Conservation (phyloP, 2,329 filamentous ascomycete genomes). For the Aspergillus ustus region DNA sequence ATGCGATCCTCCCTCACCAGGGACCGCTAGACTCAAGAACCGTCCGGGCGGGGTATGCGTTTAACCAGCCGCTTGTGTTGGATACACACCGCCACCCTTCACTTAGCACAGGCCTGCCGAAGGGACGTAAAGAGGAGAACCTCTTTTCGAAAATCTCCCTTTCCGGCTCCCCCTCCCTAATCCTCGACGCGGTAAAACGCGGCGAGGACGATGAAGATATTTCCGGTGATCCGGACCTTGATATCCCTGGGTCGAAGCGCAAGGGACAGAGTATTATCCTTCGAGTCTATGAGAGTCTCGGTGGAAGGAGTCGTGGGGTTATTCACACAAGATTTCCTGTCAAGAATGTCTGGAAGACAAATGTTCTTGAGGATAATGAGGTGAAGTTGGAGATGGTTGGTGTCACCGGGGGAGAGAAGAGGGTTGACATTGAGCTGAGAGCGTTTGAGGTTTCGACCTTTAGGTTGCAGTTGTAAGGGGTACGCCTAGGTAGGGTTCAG, state of each 20-base stretch:
- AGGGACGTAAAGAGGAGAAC: conserved; percentile 13
- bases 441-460: conserved; percentile 88
- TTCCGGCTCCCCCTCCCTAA: conserved; percentile 67
- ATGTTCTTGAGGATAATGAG: conserved; percentile 84
- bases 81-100: conserved; percentile 43
- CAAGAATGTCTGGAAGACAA: conserved; percentile 79
- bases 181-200: conserved; percentile 90
- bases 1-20: conserved; percentile 85
- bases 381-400: conserved; percentile 64
- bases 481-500: background rate
- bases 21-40: conserved; percentile 74
- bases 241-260: conserved; percentile 60
- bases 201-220: conserved; percentile 84
- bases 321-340: conserved; percentile 72
- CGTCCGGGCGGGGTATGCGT: conserved; percentile 82
- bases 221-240: conserved; percentile 48
- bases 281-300: conserved; percentile 85
- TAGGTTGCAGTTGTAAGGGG: conserved; percentile 61
- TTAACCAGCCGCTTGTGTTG: conserved; percentile 79
- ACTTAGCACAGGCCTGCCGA: background rate
- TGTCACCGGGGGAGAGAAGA: conserved; percentile 27
- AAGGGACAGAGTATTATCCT: conserved; percentile 80
- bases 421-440: conserved; percentile 68
- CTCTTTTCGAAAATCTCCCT: conserved; percentile 66
- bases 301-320: conserved; percentile 74